Percentiles rank a stretch among this genome's conserved stretches.
Conservation (phyloP, 306 rosid genomes). For the Rosa lucieae region DNA sequence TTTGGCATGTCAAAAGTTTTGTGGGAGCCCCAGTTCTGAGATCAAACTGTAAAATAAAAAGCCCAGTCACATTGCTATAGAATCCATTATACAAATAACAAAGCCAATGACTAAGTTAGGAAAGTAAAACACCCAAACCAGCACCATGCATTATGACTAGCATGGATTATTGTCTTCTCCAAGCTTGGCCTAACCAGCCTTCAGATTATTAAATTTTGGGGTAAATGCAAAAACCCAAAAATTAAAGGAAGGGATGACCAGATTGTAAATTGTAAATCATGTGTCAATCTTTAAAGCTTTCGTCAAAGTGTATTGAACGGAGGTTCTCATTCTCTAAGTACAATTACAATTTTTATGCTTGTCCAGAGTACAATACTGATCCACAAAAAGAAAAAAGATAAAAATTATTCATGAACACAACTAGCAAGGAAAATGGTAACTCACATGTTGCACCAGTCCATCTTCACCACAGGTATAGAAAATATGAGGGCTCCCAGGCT, state of each 20-base stretch:
- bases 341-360: background rate
- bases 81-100: background rate
- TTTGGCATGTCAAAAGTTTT: slow-evolving; percentile 76
- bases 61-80: slow-evolving; percentile 26
- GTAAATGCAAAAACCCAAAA: background rate
- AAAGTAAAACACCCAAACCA: background rate
- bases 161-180: slow-evolving; percentile 13
- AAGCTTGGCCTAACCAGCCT: slow-evolving; percentile 4
- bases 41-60: slow-evolving; percentile 72
- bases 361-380: background rate
- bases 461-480: slow-evolving; percentile 96
- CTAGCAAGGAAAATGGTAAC: slow-evolving; percentile 34
- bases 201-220: background rate
- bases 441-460: slow-evolving; percentile 90
- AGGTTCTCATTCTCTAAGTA: background rate
- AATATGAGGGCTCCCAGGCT: slow-evolving; percentile 92
- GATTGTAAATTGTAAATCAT: background rate
- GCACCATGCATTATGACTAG: slow-evolving; percentile 7
- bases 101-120: background rate
- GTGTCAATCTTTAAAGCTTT: background rate
- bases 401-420: slow-evolving; percentile 15
- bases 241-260: background rate
- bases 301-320: background rate
- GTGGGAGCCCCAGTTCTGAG: slow-evolving; percentile 66
- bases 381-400: background rate